These are phyloP conservation scores for Paramecium octaurelia DNA, from an alignment of 73 alveolate species.

Conservation along the genomic window DNA sequence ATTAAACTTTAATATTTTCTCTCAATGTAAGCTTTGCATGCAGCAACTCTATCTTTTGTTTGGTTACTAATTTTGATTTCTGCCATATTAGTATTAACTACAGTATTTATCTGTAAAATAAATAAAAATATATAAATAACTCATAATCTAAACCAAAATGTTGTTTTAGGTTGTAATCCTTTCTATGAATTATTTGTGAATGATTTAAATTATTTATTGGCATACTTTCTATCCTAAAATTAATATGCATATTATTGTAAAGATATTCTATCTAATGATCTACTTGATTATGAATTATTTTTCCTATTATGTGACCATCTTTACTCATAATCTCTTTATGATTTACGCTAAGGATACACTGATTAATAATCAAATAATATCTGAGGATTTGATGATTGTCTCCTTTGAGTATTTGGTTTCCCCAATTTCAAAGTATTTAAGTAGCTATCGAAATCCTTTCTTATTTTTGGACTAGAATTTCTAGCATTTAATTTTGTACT, in stretches of 20 bases:
- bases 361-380: neutral
- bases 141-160: slow-evolving; percentile 17
- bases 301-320: neutral
- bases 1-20: neutral
- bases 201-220: neutral
- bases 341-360: neutral
- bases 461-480: slow-evolving; percentile 5
- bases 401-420: neutral
- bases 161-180: neutral
- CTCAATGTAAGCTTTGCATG: slow-evolving; percentile 54
- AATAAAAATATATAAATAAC: neutral
- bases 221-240: neutral
- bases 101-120: neutral
- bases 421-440: neutral
- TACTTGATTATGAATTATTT: neutral
- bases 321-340: neutral
- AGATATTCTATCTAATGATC: slow-evolving; percentile 9
- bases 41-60: slow-evolving; percentile 57
- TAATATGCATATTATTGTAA: neutral
- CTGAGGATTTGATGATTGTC: neutral
- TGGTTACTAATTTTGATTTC: neutral
- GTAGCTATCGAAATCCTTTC: neutral
- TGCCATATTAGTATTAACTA: neutral
- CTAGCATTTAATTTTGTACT: neutral
- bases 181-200: neutral